A percentile compares a stretch with the other conserved stretches of the same genome.
These are phyloP conservation scores for Angomonas ambiguus DNA, from an alignment of 208 protist genomes.

Conservation along the genomic window DNA sequence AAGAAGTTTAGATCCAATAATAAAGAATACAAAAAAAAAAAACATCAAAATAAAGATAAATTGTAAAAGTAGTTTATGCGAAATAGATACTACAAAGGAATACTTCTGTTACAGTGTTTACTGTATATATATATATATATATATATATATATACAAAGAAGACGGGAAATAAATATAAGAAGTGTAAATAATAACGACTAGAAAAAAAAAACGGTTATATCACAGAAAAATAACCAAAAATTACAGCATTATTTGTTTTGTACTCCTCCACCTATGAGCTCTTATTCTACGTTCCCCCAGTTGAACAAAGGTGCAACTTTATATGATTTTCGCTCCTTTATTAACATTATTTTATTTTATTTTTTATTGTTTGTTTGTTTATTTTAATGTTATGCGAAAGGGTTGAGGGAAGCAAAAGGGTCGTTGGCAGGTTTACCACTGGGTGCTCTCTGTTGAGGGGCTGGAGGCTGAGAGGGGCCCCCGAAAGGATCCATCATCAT, in stretches of 20 bases:
- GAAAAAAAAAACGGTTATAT: neutral
- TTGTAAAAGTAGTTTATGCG: neutral
- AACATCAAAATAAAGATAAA: neutral
- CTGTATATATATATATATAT: neutral
- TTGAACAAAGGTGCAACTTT: neutral
- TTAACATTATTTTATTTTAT: conserved; percentile 2
- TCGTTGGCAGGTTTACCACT: neutral
- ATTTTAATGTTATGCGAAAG: conserved; percentile 21
- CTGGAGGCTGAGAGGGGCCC: too few species aligned
- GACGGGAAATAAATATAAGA: neutral
- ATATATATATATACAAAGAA: neutral
- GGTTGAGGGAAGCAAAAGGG: conserved; percentile 32
- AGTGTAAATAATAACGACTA: neutral
- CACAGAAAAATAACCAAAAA: neutral
- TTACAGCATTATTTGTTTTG: neutral
- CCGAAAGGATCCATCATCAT: too few species aligned
- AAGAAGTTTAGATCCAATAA: neutral
- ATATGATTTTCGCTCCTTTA: neutral
- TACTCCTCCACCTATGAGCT: neutral
- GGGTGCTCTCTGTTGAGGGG: too few species aligned
- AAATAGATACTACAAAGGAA: conserved; percentile 8
- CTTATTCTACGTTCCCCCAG: too few species aligned
- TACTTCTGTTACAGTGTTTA: too few species aligned
- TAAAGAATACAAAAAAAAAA: conserved; percentile 9
- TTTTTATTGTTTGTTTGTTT: conserved; percentile 4